Evolutionary conservation across 345 rosid species (phyloP), one percentile per base, ranked within the genome.

Genomic region (Bruguiera sexangula): DNA sequence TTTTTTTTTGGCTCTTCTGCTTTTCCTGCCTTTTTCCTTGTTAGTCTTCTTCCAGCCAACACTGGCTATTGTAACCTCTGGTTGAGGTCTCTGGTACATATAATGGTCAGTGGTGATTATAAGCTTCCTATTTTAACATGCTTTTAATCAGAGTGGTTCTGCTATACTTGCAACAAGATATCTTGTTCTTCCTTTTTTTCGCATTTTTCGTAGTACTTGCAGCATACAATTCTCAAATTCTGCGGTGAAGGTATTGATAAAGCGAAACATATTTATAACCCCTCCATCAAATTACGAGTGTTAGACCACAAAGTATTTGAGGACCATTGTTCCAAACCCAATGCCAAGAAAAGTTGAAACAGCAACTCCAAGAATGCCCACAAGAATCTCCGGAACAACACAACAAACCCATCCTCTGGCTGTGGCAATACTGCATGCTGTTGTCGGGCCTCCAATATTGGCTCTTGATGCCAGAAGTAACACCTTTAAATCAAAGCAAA

Each of bases 341-440:
- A 88, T 84, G 60, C 95, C 96, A 6, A 88, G 86, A 78, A 92
- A 92, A 71, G 86, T 92, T 30, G 96, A 94, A n/a, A 85, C 73
- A 69, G 92, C 65, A 37, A 87, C 74, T 27, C 96, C 92, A 0
- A 89, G 85, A 73, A 89, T 87, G 66, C 92, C 92, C 0, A 83
- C 84, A 26, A 92, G 94, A 76, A 92, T 87, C 3, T 77, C 88
- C 0, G 97, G 91, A 56, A 92, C 89, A 22, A 89, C 84, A 61
- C 88, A 61, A 15, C 90, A 88, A 62, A 56, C 66, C 92, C 89
- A 92, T 63, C 92, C 91, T 85, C 88, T 87, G 34, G 93, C 89
- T 0, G 89, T 84, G 60, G 93, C 93, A 90, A 92, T 92, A 70
- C 89, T 96, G 59, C 91, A 87, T 0, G 93, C 98, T 4, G 96